phyloP scores from a whole-genome alignment of 768 basidiomycete species.

The Boletus reticulatus region DNA sequence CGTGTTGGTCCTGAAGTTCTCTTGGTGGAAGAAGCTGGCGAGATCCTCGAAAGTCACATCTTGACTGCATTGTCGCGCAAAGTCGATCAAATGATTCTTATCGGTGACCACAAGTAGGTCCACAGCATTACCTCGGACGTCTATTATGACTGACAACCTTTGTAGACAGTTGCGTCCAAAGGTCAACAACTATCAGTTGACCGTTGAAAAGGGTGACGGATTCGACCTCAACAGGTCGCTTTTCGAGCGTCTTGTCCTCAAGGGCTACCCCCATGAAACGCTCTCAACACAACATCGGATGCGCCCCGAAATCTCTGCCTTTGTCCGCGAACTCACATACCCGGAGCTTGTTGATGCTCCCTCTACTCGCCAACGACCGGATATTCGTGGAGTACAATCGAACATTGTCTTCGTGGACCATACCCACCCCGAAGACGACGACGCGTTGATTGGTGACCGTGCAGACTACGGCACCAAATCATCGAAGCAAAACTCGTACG shows the following conservation, averaged over 20 bases:
- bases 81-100: conserved; percentile 56
- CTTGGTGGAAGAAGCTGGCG: conserved; percentile 71
- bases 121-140: not conserved
- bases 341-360: conserved; percentile 59
- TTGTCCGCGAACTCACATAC: conserved; percentile 65
- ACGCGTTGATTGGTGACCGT: conserved; percentile 38
- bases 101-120: conserved; percentile 67
- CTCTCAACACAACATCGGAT: conserved; percentile 65
- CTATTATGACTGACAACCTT: not conserved
- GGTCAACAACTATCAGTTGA: conserved; percentile 61
- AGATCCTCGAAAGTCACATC: conserved; percentile 67
- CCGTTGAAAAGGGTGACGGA: conserved; percentile 67
- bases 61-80: conserved; percentile 50
- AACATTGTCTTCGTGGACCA: conserved; percentile 68
- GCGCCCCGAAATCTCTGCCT: conserved; percentile 66
- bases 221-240: conserved; percentile 65
- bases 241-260: conserved; percentile 64
- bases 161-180: conserved; percentile 65
- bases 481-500: conserved; percentile 61
- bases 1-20: conserved; percentile 47
- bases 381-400: conserved; percentile 51
- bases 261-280: conserved; percentile 57
- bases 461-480: conserved; percentile 43
- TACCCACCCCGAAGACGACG: conserved; percentile 51
- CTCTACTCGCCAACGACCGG: conserved; percentile 43